Percentiles rank a stretch among this genome's conserved stretches.
These are phyloP conservation scores for Penicillium riverlandense DNA, from an alignment of 495 filamentous ascomycete genomes.

Conservation along the genomic window DNA sequence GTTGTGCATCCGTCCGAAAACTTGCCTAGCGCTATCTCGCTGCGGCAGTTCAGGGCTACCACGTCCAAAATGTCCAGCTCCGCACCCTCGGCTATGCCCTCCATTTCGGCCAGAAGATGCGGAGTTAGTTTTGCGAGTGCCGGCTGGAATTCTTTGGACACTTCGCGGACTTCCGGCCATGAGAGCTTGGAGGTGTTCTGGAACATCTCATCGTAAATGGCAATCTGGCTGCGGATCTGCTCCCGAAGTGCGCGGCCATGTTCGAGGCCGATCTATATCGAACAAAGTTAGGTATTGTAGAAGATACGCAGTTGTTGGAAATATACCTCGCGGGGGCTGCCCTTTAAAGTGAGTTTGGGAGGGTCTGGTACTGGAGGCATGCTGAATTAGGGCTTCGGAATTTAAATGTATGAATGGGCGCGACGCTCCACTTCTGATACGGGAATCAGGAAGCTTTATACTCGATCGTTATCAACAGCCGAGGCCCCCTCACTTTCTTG, in stretches of 20 bases:
- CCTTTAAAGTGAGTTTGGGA: conserved; percentile 15
- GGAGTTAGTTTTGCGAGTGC: conserved; percentile 33
- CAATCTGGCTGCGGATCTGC: conserved; percentile 40
- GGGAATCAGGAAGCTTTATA: not conserved
- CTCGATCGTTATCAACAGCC: not conserved
- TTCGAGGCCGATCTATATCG: conserved; percentile 42
- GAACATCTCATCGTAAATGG: conserved; percentile 48
- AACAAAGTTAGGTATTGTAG: not conserved
- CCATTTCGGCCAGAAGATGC: conserved; percentile 45
- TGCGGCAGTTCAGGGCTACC: conserved; percentile 59
- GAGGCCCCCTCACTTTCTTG: conserved; percentile 10
- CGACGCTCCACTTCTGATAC: too few relatives aligned
- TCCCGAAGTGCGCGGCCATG: conserved; percentile 41
- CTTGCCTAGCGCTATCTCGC: conserved; percentile 58
- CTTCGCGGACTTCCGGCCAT: conserved; percentile 40
- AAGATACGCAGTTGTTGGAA: too few relatives aligned
- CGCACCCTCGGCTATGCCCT: conserved; percentile 55
- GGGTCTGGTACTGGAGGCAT: conserved; percentile 3
- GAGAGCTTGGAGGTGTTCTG: conserved; percentile 35
- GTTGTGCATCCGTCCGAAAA: conserved; percentile 61
- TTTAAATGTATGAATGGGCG: too few relatives aligned
- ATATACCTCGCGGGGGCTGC: conserved; percentile 22
- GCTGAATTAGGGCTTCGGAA: not conserved
- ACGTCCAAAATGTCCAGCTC: conserved; percentile 47
- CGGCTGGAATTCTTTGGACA: conserved; percentile 38